A percentile compares a stretch with the other conserved stretches of the same genome.
These are phyloP conservation scores for Anisodus acutangulus DNA, from an alignment of 257 asterid genomes.

Conservation along the genomic window DNA sequence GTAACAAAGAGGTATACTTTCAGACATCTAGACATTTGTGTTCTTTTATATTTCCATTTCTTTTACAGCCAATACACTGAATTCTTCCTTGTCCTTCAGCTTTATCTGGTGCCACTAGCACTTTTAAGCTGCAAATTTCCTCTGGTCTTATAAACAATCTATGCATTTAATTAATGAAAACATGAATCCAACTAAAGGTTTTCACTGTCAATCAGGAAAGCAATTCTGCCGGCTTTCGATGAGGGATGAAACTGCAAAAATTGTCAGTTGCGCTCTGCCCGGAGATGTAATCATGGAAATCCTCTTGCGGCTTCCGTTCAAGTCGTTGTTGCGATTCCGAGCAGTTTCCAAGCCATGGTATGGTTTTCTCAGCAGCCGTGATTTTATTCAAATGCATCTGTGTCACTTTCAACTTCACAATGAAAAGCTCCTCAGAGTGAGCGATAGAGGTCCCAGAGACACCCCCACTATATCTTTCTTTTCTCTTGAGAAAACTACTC, in stretches of 20 bases:
- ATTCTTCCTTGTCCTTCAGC: neutral
- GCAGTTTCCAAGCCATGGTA: neutral
- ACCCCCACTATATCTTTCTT: neutral
- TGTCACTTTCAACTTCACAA: neutral
- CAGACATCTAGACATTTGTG: neutral
- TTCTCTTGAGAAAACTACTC: neutral
- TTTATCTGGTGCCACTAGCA: neutral
- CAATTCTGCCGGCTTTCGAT: neutral
- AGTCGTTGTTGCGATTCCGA: neutral
- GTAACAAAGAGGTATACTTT: neutral
- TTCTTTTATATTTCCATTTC: neutral
- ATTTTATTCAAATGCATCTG: neutral
- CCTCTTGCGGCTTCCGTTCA: neutral
- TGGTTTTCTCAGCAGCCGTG: neutral
- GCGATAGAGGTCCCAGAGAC: conserved; percentile 1
- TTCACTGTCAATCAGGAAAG: too few species aligned
- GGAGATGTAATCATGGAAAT: neutral
- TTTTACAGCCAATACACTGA: neutral
- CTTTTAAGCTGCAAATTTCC: neutral
- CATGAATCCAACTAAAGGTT: too few species aligned
- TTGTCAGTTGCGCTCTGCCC: neutral
- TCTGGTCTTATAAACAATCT: neutral
- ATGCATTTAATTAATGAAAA: neutral
- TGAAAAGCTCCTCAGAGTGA: neutral
- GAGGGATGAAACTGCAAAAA: neutral